Percentiles rank a stretch among this genome's conserved stretches.
phyloP scores from a whole-genome alignment of 1,284 basidiomycete genomes.

The Butyriboletus regius region DNA sequence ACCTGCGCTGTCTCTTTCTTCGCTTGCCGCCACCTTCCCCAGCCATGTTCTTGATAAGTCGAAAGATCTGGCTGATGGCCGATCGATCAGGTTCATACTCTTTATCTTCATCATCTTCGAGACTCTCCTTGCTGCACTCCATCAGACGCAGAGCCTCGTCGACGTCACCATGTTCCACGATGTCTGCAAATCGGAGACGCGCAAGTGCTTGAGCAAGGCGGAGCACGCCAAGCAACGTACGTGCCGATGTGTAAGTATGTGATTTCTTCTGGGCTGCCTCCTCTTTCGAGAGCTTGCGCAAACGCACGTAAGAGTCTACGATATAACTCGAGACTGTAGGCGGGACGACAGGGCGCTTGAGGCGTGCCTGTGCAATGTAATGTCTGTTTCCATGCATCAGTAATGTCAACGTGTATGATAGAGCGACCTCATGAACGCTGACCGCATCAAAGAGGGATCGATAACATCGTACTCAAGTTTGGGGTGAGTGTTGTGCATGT shows the following conservation, averaged over 20 bases:
- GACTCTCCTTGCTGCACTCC: slow-evolving; percentile 89
- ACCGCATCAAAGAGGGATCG: slow-evolving; percentile 84
- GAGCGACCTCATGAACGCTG: slow-evolving; percentile 13
- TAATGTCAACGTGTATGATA: slow-evolving; percentile 3
- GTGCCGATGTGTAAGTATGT: slow-evolving; percentile 92
- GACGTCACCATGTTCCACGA: slow-evolving; percentile 80
- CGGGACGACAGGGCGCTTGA: slow-evolving; percentile 81
- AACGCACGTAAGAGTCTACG: slow-evolving; percentile 89
- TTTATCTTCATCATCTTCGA: slow-evolving; percentile 72
- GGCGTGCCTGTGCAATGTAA: slow-evolving; percentile 91
- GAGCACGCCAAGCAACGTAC: slow-evolving; percentile 90
- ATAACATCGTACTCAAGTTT: slow-evolving; percentile 78
- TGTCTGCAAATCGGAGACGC: slow-evolving; percentile 75
- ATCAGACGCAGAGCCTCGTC: slow-evolving; percentile 95
- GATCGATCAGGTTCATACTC: slow-evolving; percentile 70
- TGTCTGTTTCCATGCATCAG: slow-evolving; percentile 50
- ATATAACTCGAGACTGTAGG: slow-evolving; percentile 85
- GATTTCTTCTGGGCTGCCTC: slow-evolving; percentile 84
- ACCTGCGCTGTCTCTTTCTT: slow-evolving; percentile 38
- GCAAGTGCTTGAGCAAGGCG: slow-evolving; percentile 93
- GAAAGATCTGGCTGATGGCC: slow-evolving; percentile 74
- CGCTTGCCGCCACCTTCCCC: slow-evolving; percentile 35
- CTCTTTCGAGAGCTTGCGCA: slow-evolving; percentile 87
- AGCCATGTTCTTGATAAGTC: slow-evolving; percentile 83
- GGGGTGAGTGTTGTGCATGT: slow-evolving; percentile 92